A percentile compares a stretch with the other conserved stretches of the same genome.
Evolutionary conservation across 2,329 filamentous ascomycete genomes (phyloP).

Genomic region (Hypoxylon sp.): DNA sequence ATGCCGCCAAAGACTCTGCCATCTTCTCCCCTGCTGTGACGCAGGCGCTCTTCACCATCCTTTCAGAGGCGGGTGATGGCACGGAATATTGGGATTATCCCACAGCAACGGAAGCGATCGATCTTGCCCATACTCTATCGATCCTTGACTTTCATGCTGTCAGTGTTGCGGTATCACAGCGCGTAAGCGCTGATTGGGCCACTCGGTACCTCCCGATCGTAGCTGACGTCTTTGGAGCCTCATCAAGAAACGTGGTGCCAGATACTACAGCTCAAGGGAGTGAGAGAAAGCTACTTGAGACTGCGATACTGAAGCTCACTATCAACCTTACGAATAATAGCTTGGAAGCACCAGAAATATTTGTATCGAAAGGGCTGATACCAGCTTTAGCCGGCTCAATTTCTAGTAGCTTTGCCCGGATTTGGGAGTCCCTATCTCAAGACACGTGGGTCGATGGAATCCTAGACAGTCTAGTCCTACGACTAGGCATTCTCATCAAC

Average conservation of each 20-base stretch:
- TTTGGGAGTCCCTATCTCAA: constrained; percentile 63
- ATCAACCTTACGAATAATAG: constrained; percentile 91
- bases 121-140: constrained; percentile 61
- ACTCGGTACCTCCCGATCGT: constrained; percentile 65
- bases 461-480: constrained; percentile 80
- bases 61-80: constrained; percentile 54
- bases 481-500: constrained; percentile 88
- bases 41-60: constrained; percentile 62
- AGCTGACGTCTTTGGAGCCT: constrained; percentile 61
- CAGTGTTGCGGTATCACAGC: constrained; percentile 59
- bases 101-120: constrained; percentile 50
- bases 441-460: constrained; percentile 63
- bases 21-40: constrained; percentile 65
- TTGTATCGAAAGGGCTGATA: constrained; percentile 72
- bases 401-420: constrained; percentile 63
- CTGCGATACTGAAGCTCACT: constrained; percentile 75
- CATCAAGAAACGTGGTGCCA: constrained; percentile 47
- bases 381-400: constrained; percentile 63
- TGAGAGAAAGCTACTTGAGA: constrained; percentile 56
- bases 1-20: constrained; percentile 61
- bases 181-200: constrained; percentile 60
- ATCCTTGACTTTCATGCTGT: constrained; percentile 69
- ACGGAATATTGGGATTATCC: constrained; percentile 56
- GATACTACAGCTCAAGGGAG: constrained; percentile 53
- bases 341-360: constrained; percentile 74